Base-by-base conservation (phyloP, 1,284 basidiomycete genomes). In the Paramarasmius palmivorus region DNA sequence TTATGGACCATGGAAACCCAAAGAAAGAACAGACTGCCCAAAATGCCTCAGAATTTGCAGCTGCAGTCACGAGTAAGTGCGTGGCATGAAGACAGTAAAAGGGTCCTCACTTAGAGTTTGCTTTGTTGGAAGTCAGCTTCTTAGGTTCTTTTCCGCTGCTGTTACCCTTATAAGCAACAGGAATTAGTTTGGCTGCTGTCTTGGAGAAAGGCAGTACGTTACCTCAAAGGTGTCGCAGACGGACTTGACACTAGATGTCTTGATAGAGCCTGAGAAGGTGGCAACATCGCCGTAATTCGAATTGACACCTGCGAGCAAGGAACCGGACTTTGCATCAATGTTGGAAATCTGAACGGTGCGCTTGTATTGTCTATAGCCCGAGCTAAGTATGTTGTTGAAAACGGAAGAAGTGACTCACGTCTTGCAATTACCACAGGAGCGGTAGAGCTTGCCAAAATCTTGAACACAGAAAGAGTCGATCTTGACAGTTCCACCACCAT, bases 361-460 rank as follows among this genome's bases (percentile, higher is more conserved):
- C 32, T 54, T 47, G 39, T 20, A 14, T 46, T 47, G 42, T 15
- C 49, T 44, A 36, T 14, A 37, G 4, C 4, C 36, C 3, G 17
- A 17, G 2, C 14, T 37, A 3, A 14, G 14, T 2, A 17, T 17
- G 14, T 37, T n/a, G n/a, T n/a, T n/a, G n/a, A 14, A 14, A 37
- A 37, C n/a, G n/a, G n/a, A 6, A 23, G 14, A n/a, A 3, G 2
- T 3, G 17, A 46, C 50, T 32, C 15, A 54, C 48, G 49, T 55
- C 19, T 25, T 23, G 41, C 54, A 55, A 22, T 55, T 53, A 22
- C 57, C 57, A 47, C 57, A 58, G 4, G 54, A 55, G 22, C 56
- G 42, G 50, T 59, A 59, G n/a, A 59, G 50, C 52, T 57, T 59
- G 6, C 56, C 58, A 35, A 59, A 59, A 38, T 53, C 48, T 40